Evolutionary conservation across 345 rosid genomes (phyloP).

Genomic region (Aethionema arabicum): DNA sequence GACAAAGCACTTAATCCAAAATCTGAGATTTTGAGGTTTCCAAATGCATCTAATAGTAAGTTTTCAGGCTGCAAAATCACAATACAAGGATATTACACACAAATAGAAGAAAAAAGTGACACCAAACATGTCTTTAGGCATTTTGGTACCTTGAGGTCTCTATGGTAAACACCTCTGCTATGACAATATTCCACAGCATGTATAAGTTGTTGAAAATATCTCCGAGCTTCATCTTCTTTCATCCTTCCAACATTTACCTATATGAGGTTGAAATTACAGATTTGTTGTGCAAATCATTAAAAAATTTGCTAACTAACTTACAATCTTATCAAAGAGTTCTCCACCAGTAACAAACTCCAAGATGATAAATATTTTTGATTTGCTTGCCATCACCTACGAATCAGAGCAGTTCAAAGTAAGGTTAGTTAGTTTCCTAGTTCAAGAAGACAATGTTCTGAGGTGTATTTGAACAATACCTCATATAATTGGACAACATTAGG

Average conservation of each 20-base stretch:
- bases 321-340: conserved; percentile 82
- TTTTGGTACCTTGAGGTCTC: conserved; percentile 82
- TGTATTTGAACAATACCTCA: conserved; percentile 52
- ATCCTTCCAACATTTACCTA: conserved; percentile 93
- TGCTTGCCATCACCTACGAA: conserved; percentile 72
- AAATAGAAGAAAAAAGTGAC: not conserved
- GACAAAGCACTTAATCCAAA: conserved; percentile 98
- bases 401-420: conserved; percentile 1
- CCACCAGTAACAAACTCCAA: conserved; percentile 79
- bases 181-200: conserved; percentile 96
- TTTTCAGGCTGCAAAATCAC: conserved; percentile 77
- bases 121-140: not conserved
- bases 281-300: not conserved
- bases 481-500: conserved; percentile 82
- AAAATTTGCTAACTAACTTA: conserved; percentile 34
- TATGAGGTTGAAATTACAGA: conserved; percentile 1
- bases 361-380: conserved; percentile 66
- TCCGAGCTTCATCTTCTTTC: conserved; percentile 85
- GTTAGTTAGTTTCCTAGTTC: too few species aligned
- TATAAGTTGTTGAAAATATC: conserved; percentile 95
- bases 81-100: conserved; percentile 13
- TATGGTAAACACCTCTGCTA: conserved; percentile 95
- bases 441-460: not conserved
- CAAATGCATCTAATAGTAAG: conserved; percentile 74
- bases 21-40: conserved; percentile 94